Evolutionary conservation across 2,329 filamentous ascomycete species (phyloP).

Genomic region (Parascedosporium putredinis): DNA sequence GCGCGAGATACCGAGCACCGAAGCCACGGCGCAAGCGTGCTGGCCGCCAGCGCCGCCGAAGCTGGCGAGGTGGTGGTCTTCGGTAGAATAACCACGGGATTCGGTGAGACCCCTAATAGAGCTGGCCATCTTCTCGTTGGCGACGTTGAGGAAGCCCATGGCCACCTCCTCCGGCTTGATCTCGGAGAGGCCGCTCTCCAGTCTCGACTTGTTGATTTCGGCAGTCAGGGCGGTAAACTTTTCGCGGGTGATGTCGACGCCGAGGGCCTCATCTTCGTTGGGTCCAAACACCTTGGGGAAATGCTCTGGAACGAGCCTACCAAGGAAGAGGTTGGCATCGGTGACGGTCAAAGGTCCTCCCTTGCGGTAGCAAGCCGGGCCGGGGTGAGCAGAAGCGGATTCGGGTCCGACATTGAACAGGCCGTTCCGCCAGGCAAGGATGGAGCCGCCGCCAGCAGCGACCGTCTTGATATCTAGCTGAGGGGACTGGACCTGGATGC

Average conservation of each 20-base stretch:
- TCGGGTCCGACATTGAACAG: constrained; percentile 65
- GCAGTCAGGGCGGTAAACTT: constrained; percentile 31
- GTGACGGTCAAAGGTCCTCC: constrained; percentile 62
- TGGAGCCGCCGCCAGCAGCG: constrained; percentile 63
- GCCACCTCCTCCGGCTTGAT: constrained; percentile 26
- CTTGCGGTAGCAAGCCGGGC: constrained; percentile 65
- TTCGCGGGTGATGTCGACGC: constrained; percentile 26
- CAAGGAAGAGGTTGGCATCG: constrained; percentile 61
- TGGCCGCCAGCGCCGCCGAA: constrained; percentile 22
- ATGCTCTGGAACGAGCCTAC: constrained; percentile 48
- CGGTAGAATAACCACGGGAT: constrained; percentile 23
- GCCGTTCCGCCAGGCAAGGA: constrained; percentile 61
- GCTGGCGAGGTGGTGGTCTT: constrained; percentile 24
- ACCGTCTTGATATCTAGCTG: constrained; percentile 78
- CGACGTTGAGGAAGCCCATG: constrained; percentile 25
- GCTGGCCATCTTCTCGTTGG: constrained; percentile 24
- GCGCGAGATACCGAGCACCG: constrained; percentile 29
- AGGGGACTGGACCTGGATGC: constrained; percentile 67
- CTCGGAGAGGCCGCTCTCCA: constrained; percentile 16
- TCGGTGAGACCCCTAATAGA: constrained; percentile 26
- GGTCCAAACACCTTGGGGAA: constrained; percentile 66
- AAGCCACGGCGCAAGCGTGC: constrained; percentile 32
- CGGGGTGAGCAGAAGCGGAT: constrained; percentile 59
- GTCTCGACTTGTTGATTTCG: constrained; percentile 25
- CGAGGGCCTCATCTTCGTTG: constrained; percentile 48